These are phyloP conservation scores for Hansenula anomala DNA, from an alignment of 1,139 yeast genomes.

Conservation along the genomic window DNA sequence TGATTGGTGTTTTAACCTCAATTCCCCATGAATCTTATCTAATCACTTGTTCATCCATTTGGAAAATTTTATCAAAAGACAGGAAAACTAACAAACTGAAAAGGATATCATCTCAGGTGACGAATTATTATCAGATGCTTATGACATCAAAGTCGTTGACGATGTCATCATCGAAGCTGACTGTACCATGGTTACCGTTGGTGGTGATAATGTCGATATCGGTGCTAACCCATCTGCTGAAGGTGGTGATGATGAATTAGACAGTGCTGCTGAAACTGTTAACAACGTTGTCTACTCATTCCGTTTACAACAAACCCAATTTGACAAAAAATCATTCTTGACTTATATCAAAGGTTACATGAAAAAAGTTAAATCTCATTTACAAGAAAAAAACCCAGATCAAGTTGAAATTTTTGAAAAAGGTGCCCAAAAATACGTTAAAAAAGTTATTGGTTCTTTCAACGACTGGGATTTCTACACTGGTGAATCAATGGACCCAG, in stretches of 20 bases:
- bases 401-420: conserved; percentile 84
- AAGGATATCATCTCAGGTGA: conserved; percentile 85
- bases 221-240: conserved; percentile 99
- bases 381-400: conserved; percentile 87
- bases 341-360: conserved; percentile 97
- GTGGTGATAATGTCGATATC: conserved; percentile 90
- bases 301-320: conserved; percentile 93
- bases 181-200: conserved; percentile 86
- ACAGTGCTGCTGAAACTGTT: conserved; percentile 82
- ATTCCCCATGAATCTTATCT: not conserved
- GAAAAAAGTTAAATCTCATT: conserved; percentile 88
- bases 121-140: conserved; percentile 97
- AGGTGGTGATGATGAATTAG: conserved; percentile 79
- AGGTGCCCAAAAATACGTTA: conserved; percentile 93
- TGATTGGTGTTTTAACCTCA: too few species aligned
- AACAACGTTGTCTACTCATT: conserved; percentile 98
- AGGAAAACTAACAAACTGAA: conserved; percentile 2
- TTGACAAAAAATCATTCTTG: conserved; percentile 96
- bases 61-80: not conserved
- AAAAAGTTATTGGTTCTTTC: conserved; percentile 92
- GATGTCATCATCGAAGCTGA: conserved; percentile 94
- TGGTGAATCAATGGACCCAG: conserved; percentile 99
- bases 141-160: conserved; percentile 81
- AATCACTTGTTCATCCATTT: not conserved
- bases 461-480: conserved; percentile 99